Percentiles rank a stretch among this genome's conserved stretches.
These are phyloP conservation scores for Rhodotorula sp. DNA, from an alignment of 1,284 basidiomycete species.

Conservation along the genomic window DNA sequence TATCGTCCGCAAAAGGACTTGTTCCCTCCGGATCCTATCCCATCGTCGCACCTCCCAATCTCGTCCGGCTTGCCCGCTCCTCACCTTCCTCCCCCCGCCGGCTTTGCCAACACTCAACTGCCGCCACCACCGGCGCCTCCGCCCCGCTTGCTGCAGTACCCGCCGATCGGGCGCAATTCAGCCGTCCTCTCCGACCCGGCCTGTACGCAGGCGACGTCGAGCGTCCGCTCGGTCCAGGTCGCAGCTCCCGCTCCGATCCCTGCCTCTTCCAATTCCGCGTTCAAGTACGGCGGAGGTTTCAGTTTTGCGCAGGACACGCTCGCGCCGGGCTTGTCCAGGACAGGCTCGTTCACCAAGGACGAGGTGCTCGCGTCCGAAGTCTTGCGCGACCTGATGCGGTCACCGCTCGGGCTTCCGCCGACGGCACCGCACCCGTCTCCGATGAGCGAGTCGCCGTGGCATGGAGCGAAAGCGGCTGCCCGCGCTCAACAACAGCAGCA, in stretches of 20 bases:
- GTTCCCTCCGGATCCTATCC: neutral
- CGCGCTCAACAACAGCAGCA: neutral
- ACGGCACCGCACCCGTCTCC: neutral
- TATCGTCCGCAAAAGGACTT: neutral
- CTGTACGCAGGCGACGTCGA: no score
- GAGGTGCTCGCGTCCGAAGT: slow-evolving; percentile 41
- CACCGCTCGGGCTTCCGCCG: neutral
- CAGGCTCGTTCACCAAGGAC: slow-evolving; percentile 31
- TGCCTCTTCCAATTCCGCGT: slow-evolving; percentile 7
- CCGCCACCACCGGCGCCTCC: no score
- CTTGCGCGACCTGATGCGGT: slow-evolving; percentile 22
- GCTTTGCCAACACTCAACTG: neutral
- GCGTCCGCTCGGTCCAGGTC: neutral
- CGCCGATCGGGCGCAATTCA: no score
- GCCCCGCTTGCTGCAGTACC: no score
- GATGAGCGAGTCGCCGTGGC: neutral
- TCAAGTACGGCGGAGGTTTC: slow-evolving; percentile 5
- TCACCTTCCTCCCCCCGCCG: neutral
- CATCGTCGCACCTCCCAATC: neutral
- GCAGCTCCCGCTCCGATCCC: neutral
- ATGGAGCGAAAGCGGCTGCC: neutral
- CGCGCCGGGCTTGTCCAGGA: slow-evolving; percentile 17
- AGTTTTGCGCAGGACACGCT: slow-evolving; percentile 11
- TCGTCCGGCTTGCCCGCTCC: no score
- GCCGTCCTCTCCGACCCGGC: no score